Evolutionary conservation across 2,329 filamentous ascomycete species (phyloP), one percentile per base, ranked within the genome.

Genomic region (Pseudogymnoascus pannorum): DNA sequence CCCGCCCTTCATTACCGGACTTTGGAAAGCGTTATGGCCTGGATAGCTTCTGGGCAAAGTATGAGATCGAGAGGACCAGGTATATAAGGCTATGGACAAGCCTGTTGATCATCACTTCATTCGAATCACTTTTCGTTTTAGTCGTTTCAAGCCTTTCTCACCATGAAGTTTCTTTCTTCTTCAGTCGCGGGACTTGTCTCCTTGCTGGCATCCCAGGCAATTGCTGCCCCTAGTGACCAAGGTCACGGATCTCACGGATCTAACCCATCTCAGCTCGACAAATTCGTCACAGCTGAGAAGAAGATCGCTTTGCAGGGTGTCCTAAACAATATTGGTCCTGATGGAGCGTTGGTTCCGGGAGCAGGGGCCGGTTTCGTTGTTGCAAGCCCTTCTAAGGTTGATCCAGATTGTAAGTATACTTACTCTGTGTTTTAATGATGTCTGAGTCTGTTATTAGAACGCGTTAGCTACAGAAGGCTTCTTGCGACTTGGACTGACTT

Each of bases 321-420:
- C 12, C 70, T 85, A 42, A 76, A 79, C 67, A 86, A 85, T 67
- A 81, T 84, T 61, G 82, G 82, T 5, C 70, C 80, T 0, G 69
- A 75, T 69, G 81, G 82, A 16, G 74, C 74, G 5, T 75, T 76
- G 60, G 80, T 76, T 8, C 63, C 71, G 8, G 80, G 78, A 2
- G 81, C 78, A 3, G 72, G 69, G 29, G 69, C 78, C 1, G 84
- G 84, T 3, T 69, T 81, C 35, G 80, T 86, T n/a, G 74, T 86
- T 67, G 84, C 84, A 12, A 81, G 78, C 44, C 84, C 84, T 4
- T 81, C 78, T 64, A 81, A 73, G 36, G 65, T 66, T 14, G 74
- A 81, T 60, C 84, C 84, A 4, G 76, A 85, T 67, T 87, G 83
- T 85, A 73, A 75, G 38, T 40, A 20, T n/a, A n/a, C n/a, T n/a